Evolutionary conservation across 2,329 filamentous ascomycete genomes (phyloP), one percentile per base, ranked within the genome.

Genomic region (Trichoderma guizhouense): DNA sequence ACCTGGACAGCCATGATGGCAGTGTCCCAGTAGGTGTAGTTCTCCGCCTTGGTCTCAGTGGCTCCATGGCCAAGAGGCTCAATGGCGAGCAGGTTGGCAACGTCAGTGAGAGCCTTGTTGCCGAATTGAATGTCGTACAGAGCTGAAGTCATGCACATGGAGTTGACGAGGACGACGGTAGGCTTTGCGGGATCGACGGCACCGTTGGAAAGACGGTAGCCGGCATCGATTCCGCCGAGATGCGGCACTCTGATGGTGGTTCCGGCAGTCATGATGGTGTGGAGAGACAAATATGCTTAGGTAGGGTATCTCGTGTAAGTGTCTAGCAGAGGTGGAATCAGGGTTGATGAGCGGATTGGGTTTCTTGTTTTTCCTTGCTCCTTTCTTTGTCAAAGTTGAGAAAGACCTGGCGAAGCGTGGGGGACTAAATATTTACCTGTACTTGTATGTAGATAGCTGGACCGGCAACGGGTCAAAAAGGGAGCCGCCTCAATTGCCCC

Each of bases 1-100:
- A 87, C 86, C 79, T 90, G 87, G 9, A 88, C 78, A 12, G 84
- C 84, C 84, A 90, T 84, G 72, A 82, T 79, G 58, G 86, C 86
- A 3, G 85, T 79, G 76, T 88, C 86, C 86, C 86, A 88, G 79
- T 87, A 87, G 2, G 85, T 88, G 75, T 86, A 88, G 72, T 86
- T 83, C 75, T 86, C 84, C 0, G 76, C 75, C n/a, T 77, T 69
- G 70, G 76, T 81, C 70, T 77, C 79, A 1, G 86, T 87, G 18
- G 82, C 78, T 73, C 86, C 86, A 74, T 88, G 86, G 71, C 86
- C 86, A 0, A 88, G 82, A 1, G 84, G 85, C 78, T 88, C 86
- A 71, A 88, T 82, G 57, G 86, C 86, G 7, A 88, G 77, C 7
- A 88, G 80, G 75, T 88, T 88, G 75, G 83, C 80, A 6, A 79